Percentiles rank a stretch among this genome's conserved stretches.
These are phyloP conservation scores for Persicaria maculosa DNA, from an alignment of 148 eudicot species.

Conservation along the genomic window DNA sequence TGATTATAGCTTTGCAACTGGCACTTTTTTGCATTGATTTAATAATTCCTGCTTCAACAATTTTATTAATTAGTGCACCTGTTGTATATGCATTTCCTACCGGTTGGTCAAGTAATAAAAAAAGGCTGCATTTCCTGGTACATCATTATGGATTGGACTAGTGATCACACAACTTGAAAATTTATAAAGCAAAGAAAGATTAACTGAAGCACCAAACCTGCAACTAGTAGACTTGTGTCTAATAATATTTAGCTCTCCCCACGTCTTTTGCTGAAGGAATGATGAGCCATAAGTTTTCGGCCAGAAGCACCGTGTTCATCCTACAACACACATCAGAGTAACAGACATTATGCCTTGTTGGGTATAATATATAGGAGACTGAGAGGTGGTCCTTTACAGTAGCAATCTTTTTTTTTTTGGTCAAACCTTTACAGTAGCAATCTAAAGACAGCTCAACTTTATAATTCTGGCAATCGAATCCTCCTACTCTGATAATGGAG, in stretches of 20 bases:
- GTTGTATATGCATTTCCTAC: too few relatives aligned
- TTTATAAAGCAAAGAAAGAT: background rate
- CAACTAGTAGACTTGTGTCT: background rate
- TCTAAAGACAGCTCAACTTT: too few relatives aligned
- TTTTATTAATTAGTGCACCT: too few relatives aligned
- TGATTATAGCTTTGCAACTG: too few relatives aligned
- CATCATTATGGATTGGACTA: background rate
- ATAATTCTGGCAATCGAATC: too few relatives aligned
- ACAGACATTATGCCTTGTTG: background rate
- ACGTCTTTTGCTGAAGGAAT: constrained; percentile 80
- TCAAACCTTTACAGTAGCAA: background rate
- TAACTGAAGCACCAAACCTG: background rate
- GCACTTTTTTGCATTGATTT: too few relatives aligned
- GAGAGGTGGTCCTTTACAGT: background rate
- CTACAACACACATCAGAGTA: constrained; percentile 26
- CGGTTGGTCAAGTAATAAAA: too few relatives aligned
- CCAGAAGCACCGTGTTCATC: constrained; percentile 64
- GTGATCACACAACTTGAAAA: background rate
- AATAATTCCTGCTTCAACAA: too few relatives aligned
- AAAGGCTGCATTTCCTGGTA: background rate
- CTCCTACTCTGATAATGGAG: background rate
- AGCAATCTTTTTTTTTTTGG: too few relatives aligned
- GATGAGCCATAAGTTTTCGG: constrained; percentile 61
- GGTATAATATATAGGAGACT: background rate
- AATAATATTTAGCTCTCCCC: background rate